These are phyloP conservation scores for Ambrosia trifida DNA, from an alignment of 129 eudicot genomes.

Conservation along the genomic window DNA sequence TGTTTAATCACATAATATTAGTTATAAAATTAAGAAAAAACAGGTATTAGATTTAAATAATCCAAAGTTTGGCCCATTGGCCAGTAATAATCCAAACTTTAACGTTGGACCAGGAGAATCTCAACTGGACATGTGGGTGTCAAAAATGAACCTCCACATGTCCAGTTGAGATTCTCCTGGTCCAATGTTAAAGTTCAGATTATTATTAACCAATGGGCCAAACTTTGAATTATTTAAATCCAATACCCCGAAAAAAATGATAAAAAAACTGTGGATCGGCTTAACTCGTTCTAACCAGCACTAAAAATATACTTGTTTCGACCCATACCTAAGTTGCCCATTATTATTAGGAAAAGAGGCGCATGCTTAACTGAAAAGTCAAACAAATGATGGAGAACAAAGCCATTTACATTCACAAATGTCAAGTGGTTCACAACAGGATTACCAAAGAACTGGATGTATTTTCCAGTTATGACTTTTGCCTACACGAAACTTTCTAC, in stretches of 20 bases:
- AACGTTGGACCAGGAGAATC: too few relatives aligned
- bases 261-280: background rate
- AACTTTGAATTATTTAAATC: too few relatives aligned
- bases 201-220: too few relatives aligned
- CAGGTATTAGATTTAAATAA: too few relatives aligned
- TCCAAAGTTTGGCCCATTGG: too few relatives aligned
- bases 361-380: slow-evolving; percentile 19
- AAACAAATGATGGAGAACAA: slow-evolving; percentile 27
- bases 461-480: slow-evolving; percentile 39
- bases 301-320: background rate
- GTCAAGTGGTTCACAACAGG: slow-evolving; percentile 30
- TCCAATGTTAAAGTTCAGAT: too few relatives aligned
- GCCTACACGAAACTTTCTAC: slow-evolving; percentile 18
- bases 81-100: too few relatives aligned
- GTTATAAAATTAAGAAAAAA: too few relatives aligned
- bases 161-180: too few relatives aligned
- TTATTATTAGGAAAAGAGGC: slow-evolving; percentile 6
- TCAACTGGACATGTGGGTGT: too few relatives aligned
- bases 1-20: too few relatives aligned
- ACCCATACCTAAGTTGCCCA: background rate
- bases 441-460: slow-evolving; percentile 33
- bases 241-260: background rate
- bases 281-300: background rate
- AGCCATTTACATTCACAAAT: slow-evolving; percentile 37
- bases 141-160: too few relatives aligned